phyloP scores from a whole-genome alignment of 768 basidiomycete species.

The Russula abietina region DNA sequence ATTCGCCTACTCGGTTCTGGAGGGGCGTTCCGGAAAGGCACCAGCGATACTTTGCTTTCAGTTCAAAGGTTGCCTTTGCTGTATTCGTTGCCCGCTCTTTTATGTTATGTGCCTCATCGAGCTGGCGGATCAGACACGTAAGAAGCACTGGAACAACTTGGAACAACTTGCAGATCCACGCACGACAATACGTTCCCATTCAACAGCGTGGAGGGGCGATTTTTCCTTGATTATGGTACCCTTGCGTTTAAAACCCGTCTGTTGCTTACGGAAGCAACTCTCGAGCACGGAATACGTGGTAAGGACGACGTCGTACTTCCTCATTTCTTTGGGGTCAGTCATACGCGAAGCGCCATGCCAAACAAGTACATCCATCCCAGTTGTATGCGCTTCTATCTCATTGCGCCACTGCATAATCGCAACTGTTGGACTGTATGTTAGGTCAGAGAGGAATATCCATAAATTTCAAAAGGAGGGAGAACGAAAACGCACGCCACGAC shows the following conservation, averaged over 20 bases:
- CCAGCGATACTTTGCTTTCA: conserved; percentile 79
- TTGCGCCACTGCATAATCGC: conserved; percentile 83
- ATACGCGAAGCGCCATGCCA: conserved; percentile 85
- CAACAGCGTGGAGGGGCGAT: conserved; percentile 74
- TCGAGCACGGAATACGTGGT: conserved; percentile 88
- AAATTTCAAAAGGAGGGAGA: background rate
- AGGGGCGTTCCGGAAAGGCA: conserved; percentile 95
- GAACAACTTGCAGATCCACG: conserved; percentile 47
- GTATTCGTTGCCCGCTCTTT: conserved; percentile 94
- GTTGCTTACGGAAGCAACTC: conserved; percentile 88
- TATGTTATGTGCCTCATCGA: conserved; percentile 97
- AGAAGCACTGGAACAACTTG: conserved; percentile 1
- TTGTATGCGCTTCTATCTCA: conserved; percentile 83
- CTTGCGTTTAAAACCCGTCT: conserved; percentile 86
- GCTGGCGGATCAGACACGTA: conserved; percentile 35
- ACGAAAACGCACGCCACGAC: conserved; percentile 72
- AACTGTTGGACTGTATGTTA: conserved; percentile 39
- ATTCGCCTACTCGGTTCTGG: conserved; percentile 97
- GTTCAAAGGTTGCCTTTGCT: conserved; percentile 92
- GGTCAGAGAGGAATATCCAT: background rate
- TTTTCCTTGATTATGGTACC: conserved; percentile 80
- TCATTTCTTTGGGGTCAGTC: conserved; percentile 57
- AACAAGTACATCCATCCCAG: conserved; percentile 77
- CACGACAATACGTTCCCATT: conserved; percentile 80
- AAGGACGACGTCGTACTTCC: conserved; percentile 83